Percentiles rank a stretch among this genome's conserved stretches.
phyloP scores from a whole-genome alignment of 2,329 filamentous ascomycete genomes.

The Pseudopyrenochaeta lycopersici region DNA sequence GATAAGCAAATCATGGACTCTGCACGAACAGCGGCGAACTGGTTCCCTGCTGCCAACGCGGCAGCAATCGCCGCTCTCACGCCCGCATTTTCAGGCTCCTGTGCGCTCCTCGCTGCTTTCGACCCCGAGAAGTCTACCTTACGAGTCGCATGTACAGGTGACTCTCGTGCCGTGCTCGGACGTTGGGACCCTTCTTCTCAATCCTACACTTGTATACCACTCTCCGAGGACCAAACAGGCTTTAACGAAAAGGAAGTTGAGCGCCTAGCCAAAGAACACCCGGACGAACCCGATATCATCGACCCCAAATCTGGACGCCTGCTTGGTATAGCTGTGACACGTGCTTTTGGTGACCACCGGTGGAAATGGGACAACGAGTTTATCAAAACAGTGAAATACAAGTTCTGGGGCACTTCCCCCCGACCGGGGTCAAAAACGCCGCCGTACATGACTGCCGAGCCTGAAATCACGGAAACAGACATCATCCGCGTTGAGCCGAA shows the following conservation, averaged over 20 bases:
- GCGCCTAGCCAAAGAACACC: conserved; percentile 66
- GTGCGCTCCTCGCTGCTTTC: conserved; percentile 70
- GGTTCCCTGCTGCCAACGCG: conserved; percentile 46
- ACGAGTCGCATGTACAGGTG: conserved; percentile 72
- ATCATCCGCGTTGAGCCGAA: conserved; percentile 53
- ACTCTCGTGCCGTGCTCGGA: conserved; percentile 73
- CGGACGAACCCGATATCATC: conserved; percentile 67
- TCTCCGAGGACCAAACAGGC: conserved; percentile 73
- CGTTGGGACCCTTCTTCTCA: conserved; percentile 53
- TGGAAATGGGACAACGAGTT: conserved; percentile 72
- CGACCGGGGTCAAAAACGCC: conserved; percentile 62
- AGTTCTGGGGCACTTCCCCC: conserved; percentile 60
- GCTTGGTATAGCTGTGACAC: conserved; percentile 68
- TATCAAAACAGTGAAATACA: conserved; percentile 54
- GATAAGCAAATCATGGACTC: conserved; percentile 64
- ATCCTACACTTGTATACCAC: conserved; percentile 61
- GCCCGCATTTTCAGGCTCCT: conserved; percentile 64
- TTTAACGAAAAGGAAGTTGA: conserved; percentile 67
- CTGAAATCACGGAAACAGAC: conserved; percentile 67
- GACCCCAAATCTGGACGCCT: conserved; percentile 64
- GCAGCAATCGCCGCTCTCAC: conserved; percentile 41
- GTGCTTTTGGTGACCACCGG: conserved; percentile 73
- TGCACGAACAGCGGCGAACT: conserved; percentile 50
- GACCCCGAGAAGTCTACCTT: conserved; percentile 64
- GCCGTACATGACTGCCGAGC: conserved; percentile 74